A percentile compares a stretch with the other conserved stretches of the same genome.
Conservation (phyloP, 371 early-diverging fungal genomes). For the Phascolomyces articulosus region DNA sequence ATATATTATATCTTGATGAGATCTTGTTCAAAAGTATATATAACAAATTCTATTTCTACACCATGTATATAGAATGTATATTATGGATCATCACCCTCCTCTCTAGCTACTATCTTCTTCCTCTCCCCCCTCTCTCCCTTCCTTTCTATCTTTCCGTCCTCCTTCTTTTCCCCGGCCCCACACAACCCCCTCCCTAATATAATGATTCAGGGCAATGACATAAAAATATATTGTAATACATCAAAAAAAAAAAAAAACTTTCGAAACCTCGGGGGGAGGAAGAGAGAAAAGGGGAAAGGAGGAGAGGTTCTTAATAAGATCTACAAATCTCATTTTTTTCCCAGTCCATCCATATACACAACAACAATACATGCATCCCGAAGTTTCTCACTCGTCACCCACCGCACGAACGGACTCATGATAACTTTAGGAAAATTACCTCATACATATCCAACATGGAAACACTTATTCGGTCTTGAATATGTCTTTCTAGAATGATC, state of each 20-base stretch:
- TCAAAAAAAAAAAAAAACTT: neutral
- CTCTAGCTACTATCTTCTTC: too few relatives aligned
- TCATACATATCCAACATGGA: constrained; percentile 31
- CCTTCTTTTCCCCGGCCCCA: too few relatives aligned
- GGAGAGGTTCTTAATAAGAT: too few relatives aligned
- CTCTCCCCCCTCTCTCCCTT: neutral
- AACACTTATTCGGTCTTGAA: constrained; percentile 20
- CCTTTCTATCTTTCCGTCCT: too few relatives aligned
- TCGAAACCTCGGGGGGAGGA: neutral
- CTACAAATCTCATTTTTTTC: too few relatives aligned
- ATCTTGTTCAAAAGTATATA: neutral
- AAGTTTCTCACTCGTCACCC: too few relatives aligned
- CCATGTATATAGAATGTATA: too few relatives aligned
- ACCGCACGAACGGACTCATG: too few relatives aligned
- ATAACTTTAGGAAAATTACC: constrained; percentile 11
- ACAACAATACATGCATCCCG: too few relatives aligned
- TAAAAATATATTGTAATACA: neutral
- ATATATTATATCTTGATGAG: neutral
- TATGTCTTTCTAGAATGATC: constrained; percentile 9
- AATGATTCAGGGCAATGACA: neutral
- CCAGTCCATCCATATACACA: too few relatives aligned
- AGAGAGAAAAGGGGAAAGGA: neutral
- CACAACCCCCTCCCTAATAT: neutral
- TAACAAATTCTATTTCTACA: too few relatives aligned
- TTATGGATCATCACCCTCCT: too few relatives aligned